phyloP scores from a whole-genome alignment of 352 stramenopile genomes.

The Globisporangium canariense region DNA sequence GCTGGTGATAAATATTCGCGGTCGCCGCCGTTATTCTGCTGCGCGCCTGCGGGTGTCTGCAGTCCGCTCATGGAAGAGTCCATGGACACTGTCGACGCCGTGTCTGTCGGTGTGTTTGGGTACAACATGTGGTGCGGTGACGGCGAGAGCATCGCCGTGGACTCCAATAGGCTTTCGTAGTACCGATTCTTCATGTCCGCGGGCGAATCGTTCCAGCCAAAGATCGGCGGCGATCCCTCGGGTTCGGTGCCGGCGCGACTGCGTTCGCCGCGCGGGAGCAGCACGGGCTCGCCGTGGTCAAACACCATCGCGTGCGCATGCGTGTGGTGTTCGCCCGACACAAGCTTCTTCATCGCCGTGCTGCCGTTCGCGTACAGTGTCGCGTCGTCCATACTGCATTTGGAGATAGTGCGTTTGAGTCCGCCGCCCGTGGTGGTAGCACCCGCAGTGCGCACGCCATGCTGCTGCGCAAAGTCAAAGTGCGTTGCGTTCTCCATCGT shows the following conservation, averaged over 20 bases:
- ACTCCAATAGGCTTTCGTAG: slow-evolving; percentile 35
- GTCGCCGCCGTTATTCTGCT: slow-evolving; percentile 4
- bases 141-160: slow-evolving; percentile 26
- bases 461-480: slow-evolving; percentile 1
- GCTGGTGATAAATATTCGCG: slow-evolving; percentile 42
- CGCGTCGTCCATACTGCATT: slow-evolving; percentile 53
- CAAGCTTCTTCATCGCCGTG: slow-evolving; percentile 46
- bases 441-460: not conserved
- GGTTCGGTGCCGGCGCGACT: slow-evolving; percentile 20
- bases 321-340: slow-evolving; percentile 1
- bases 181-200: slow-evolving; percentile 29
- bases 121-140: slow-evolving; percentile 36
- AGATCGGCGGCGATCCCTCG: slow-evolving; percentile 35
- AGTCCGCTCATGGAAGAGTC: slow-evolving; percentile 14
- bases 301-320: not conserved
- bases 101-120: slow-evolving; percentile 9
- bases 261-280: slow-evolving; percentile 32
- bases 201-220: slow-evolving; percentile 28
- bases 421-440: not conserved
- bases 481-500: slow-evolving; percentile 12
- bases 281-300: slow-evolving; percentile 36
- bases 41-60: slow-evolving; percentile 3
- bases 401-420: slow-evolving; percentile 80
- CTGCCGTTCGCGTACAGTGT: slow-evolving; percentile 18
- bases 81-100: slow-evolving; percentile 21